Conservation (phyloP, 2,329 filamentous ascomycete species). For the Akanthomyces uredinophilus region DNA sequence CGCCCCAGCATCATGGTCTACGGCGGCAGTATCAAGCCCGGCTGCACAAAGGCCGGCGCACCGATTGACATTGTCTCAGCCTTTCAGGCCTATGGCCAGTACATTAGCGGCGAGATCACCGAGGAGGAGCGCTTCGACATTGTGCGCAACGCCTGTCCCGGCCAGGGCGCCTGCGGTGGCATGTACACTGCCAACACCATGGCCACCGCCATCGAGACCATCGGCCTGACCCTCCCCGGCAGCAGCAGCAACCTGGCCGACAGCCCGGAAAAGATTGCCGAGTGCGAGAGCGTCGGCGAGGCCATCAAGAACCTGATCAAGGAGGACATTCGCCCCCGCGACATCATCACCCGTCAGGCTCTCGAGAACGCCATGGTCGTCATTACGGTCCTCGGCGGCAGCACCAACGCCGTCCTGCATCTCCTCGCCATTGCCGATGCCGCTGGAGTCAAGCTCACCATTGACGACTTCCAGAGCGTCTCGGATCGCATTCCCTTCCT, state of each 20-base stretch:
- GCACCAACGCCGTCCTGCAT: constrained; percentile 81
- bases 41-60: constrained; percentile 71
- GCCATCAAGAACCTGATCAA: constrained; percentile 70
- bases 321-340: constrained; percentile 70
- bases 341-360: constrained; percentile 73
- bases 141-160: constrained; percentile 76
- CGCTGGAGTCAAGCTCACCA: constrained; percentile 74
- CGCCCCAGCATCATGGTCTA: constrained; percentile 96
- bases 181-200: constrained; percentile 88
- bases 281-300: constrained; percentile 66
- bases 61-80: constrained; percentile 92
- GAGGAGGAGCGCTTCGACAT: constrained; percentile 93
- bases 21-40: constrained; percentile 88
- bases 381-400: constrained; percentile 76
- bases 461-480: constrained; percentile 81
- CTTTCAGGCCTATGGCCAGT: constrained; percentile 97
- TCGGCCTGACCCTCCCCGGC: constrained; percentile 76
- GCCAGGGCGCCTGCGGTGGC: constrained; percentile 65
- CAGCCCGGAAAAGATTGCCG: constrained; percentile 63
- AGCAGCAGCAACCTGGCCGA: constrained; percentile 77
- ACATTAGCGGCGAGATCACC: constrained; percentile 82
- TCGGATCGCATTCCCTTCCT: constrained; percentile 75
- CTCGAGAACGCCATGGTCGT: constrained; percentile 84
- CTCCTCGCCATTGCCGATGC: constrained; percentile 79
- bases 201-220: constrained; percentile 76